phyloP scores from a whole-genome alignment of 495 filamentous ascomycete genomes.

The Monascus purpureus region DNA sequence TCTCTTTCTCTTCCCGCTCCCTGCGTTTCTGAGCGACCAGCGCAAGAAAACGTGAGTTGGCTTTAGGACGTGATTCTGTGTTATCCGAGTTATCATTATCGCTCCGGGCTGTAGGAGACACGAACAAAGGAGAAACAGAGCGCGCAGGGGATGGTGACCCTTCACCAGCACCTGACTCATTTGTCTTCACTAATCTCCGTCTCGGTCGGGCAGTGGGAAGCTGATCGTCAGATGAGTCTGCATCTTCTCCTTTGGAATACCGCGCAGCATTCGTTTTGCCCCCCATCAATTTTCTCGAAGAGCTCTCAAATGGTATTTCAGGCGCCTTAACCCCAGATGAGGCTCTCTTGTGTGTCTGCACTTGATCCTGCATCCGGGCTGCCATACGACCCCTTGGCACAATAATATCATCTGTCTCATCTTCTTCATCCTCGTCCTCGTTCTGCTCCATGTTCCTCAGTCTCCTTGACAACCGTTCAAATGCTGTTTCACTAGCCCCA shows the following conservation, averaged over 20 bases:
- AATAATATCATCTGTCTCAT: slow-evolving; percentile 34
- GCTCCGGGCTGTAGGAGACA: slow-evolving; percentile 11
- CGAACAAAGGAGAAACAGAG: slow-evolving; percentile 26
- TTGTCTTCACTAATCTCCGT: slow-evolving; percentile 12
- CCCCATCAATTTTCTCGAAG: slow-evolving; percentile 15
- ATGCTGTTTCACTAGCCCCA: neutral
- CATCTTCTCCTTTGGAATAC: slow-evolving; percentile 1
- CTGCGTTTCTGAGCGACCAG: slow-evolving; percentile 57
- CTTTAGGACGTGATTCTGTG: slow-evolving; percentile 28
- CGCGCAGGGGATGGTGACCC: slow-evolving; percentile 9
- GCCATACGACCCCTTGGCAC: slow-evolving; percentile 59
- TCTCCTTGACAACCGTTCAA: neutral
- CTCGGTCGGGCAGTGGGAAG: slow-evolving; percentile 20
- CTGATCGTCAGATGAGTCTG: slow-evolving; percentile 21
- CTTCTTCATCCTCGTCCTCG: neutral
- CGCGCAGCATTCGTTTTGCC: slow-evolving; percentile 9
- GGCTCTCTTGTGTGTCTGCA: too few relatives aligned
- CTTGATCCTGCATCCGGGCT: slow-evolving; percentile 42
- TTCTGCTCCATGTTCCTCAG: neutral
- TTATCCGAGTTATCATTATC: slow-evolving; percentile 17
- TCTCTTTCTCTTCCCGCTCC: slow-evolving; percentile 53
- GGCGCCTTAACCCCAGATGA: slow-evolving; percentile 2
- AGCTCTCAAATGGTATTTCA: slow-evolving; percentile 22
- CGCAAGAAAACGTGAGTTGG: slow-evolving; percentile 48
- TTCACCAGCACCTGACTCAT: slow-evolving; percentile 3